Conservation (phyloP, 2,329 filamentous ascomycete species). For the Calonectria pseudoturangicola region DNA sequence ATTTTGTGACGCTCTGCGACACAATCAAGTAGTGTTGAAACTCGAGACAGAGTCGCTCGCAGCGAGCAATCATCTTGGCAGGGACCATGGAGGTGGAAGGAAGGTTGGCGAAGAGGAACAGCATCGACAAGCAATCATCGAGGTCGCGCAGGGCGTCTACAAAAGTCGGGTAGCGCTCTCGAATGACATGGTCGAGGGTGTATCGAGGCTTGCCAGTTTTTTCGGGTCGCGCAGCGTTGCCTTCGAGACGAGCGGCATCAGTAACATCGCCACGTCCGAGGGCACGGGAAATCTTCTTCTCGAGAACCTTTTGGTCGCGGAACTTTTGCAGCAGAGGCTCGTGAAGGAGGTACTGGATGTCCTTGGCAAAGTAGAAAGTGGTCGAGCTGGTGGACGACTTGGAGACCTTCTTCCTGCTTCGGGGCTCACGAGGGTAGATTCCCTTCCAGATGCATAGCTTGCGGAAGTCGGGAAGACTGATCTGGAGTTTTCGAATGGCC, state of each 20-base stretch:
- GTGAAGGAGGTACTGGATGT: constrained; percentile 98
- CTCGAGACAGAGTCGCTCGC: constrained; percentile 93
- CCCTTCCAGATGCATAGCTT: constrained; percentile 99
- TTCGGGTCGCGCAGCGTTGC: constrained; percentile 90
- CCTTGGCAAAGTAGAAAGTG: constrained; percentile 94
- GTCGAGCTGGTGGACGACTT: constrained; percentile 93
- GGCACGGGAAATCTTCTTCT: constrained; percentile 97
- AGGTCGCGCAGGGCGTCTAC: constrained; percentile 94
- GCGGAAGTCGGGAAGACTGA: constrained; percentile 97
- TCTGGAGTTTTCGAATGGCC: constrained; percentile 97
- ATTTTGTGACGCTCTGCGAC: constrained; percentile 93
- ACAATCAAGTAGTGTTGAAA: constrained; percentile 98
- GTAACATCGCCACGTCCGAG: constrained; percentile 93
- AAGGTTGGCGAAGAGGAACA: constrained; percentile 97
- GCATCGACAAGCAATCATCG: constrained; percentile 96
- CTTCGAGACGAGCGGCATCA: constrained; percentile 90
- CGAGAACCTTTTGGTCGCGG: constrained; percentile 95
- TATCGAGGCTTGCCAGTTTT: constrained; percentile 93
- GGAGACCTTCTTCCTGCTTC: constrained; percentile 97
- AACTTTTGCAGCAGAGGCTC: constrained; percentile 96
- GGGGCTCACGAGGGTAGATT: constrained; percentile 97
- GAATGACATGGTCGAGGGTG: constrained; percentile 96
- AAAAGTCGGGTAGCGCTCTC: constrained; percentile 98
- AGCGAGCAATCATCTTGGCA: constrained; percentile 95
- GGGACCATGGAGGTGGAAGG: constrained; percentile 93